A percentile compares a stretch with the other conserved stretches of the same genome.
Evolutionary conservation across 2,329 filamentous ascomycete genomes (phyloP).

Genomic region (Metarhizium rileyi): DNA sequence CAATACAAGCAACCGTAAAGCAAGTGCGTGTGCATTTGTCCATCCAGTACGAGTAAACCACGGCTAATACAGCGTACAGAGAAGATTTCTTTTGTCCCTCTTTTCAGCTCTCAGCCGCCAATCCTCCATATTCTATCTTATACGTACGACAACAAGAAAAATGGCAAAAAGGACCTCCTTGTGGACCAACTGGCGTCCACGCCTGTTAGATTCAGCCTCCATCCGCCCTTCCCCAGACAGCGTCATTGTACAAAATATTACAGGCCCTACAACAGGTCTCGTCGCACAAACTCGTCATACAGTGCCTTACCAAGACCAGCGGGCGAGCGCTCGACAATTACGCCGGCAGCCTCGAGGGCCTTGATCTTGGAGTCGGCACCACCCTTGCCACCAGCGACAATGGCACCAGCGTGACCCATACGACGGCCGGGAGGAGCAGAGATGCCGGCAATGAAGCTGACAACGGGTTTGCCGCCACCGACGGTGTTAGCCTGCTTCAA

Average conservation of each 20-base stretch:
- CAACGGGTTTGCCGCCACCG: slow-evolving; percentile 81
- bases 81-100: neutral
- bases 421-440: slow-evolving; percentile 89
- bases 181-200: slow-evolving; percentile 14
- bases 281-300: slow-evolving; percentile 90
- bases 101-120: slow-evolving; percentile 3
- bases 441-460: slow-evolving; percentile 97
- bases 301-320: slow-evolving; percentile 87
- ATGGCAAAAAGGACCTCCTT: slow-evolving; percentile 14
- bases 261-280: slow-evolving; percentile 74
- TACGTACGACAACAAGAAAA: slow-evolving; percentile 21
- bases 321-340: slow-evolving; percentile 91
- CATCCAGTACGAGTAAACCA: neutral
- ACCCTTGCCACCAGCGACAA: slow-evolving; percentile 95
- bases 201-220: slow-evolving; percentile 10
- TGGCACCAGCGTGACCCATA: slow-evolving; percentile 98
- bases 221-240: neutral
- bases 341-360: slow-evolving; percentile 85
- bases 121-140: slow-evolving; percentile 21
- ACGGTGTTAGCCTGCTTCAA: slow-evolving; percentile 82
- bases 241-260: slow-evolving; percentile 6
- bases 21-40: neutral
- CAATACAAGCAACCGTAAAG: too few relatives aligned
- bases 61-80: neutral
- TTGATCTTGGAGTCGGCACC: slow-evolving; percentile 97